Evolutionary conservation across 805 yeast genomes (phyloP), one percentile per base, ranked within the genome.

Genomic region (Candida vartiovaarae): DNA sequence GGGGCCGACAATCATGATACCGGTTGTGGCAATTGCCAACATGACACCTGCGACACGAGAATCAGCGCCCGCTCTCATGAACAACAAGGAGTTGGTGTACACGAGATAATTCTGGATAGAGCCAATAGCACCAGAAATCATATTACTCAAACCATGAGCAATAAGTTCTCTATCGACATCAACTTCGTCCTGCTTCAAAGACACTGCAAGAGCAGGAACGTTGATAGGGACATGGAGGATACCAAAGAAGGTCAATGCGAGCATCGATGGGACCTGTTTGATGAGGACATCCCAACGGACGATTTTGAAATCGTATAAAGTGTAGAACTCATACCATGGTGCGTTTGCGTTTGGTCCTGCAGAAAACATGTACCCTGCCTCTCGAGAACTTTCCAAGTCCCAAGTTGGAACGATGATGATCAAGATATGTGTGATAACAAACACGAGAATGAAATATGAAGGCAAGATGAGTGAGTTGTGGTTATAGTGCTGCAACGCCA

Each of bases 201-300:
- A 84, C 15, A 90, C 93, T 0, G 98, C 97, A 38, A 93, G 71
- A 0, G 99, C 98, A 1, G 99, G 99, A 10, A 93, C 97, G 60
- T 93, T 93, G 47, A 93, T 93, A 4, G 99, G 99, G 8, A 93
- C 99, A 56, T 93, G 99, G 43, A 93, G 67, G 34, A 93, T 84
- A 9, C 99, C 99, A 57, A 93, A 93, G 60, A 93, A 93, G 0
- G 98, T 90, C 50, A 93, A 70, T 0, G 99, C 99, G 43, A 91
- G 66, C 96, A 93, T 93, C 3, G 95, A 84, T 5, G 99, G 99
- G 20, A 89, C 48, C 56, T 89, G 87, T 42, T 72, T 66, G 2
- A 78, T 39, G 26, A 93, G 70, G 28, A 81, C 71, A 48, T 66
- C 57, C 93, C 95, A 87, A 61, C 86, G 79, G n/a, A 88, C 93